Conservation (phyloP, 2,329 filamentous ascomycete genomes). For the Chrysoporthe puriensis region DNA sequence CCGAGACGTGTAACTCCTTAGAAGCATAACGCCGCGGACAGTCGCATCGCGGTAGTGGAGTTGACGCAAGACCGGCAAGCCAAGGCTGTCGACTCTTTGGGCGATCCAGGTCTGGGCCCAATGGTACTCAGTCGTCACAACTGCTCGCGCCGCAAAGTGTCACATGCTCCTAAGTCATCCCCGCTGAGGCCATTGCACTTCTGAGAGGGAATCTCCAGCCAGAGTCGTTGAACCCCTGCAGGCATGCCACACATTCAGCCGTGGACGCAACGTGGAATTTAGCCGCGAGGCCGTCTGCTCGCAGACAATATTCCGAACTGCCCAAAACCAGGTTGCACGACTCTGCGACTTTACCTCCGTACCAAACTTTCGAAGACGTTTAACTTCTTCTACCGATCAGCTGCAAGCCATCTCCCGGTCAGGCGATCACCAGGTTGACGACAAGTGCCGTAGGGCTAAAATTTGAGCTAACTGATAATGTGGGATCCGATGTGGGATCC, state of each 20-base stretch:
- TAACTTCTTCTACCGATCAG: neutral
- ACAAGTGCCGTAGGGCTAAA: neutral
- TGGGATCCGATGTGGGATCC: neutral
- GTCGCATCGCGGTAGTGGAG: neutral
- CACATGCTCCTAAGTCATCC: neutral
- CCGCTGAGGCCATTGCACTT: neutral
- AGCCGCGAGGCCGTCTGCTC: neutral
- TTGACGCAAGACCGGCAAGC: neutral
- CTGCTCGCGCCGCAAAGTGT: neutral
- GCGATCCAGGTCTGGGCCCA: neutral
- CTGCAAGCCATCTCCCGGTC: neutral
- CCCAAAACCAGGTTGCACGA: neutral
- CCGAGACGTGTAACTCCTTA: neutral
- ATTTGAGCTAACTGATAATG: neutral
- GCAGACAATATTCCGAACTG: neutral
- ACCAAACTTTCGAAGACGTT: neutral
- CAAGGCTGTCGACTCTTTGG: neutral
- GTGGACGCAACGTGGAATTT: slow-evolving; percentile 5
- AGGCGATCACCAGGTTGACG: neutral
- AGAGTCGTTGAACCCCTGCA: neutral
- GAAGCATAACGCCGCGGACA: neutral
- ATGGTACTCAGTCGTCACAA: neutral
- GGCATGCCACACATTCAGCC: neutral
- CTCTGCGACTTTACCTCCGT: neutral
- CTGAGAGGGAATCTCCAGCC: neutral